Conservation (phyloP, 2,329 filamentous ascomycete species). For the Remersonia thermophila region DNA sequence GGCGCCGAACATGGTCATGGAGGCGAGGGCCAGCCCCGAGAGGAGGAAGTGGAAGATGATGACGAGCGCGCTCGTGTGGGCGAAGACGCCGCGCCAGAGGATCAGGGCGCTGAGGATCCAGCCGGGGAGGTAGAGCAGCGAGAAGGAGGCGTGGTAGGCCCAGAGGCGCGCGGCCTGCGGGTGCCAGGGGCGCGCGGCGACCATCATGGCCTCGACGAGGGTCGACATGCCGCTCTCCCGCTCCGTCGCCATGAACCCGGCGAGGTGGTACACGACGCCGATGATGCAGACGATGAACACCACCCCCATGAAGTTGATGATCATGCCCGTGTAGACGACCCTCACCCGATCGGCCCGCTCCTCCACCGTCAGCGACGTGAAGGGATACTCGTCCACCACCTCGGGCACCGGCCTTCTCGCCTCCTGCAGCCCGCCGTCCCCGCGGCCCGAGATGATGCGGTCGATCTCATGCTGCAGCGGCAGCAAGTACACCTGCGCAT, state of each 20-base stretch:
- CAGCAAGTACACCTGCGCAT: slow-evolving; percentile 63
- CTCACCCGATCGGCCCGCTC: slow-evolving; percentile 56
- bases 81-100: slow-evolving; percentile 51
- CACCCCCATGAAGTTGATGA: slow-evolving; percentile 66
- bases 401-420: slow-evolving; percentile 9
- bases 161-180: slow-evolving; percentile 66
- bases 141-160: slow-evolving; percentile 69
- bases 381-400: slow-evolving; percentile 57
- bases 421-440: slow-evolving; percentile 4
- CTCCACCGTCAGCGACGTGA: slow-evolving; percentile 56
- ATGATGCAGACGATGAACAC: slow-evolving; percentile 70
- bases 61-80: slow-evolving; percentile 48
- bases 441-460: slow-evolving; percentile 45
- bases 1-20: slow-evolving; percentile 68
- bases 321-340: slow-evolving; percentile 54
- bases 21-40: slow-evolving; percentile 63
- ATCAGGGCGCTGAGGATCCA: slow-evolving; percentile 69
- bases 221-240: slow-evolving; percentile 79
- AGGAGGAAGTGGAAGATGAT: slow-evolving; percentile 65
- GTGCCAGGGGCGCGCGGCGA: slow-evolving; percentile 60
- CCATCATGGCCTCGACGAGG: slow-evolving; percentile 84
- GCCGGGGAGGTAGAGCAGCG: slow-evolving; percentile 65
- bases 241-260: slow-evolving; percentile 75
- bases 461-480: slow-evolving; percentile 74
- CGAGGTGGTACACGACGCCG: slow-evolving; percentile 75